Evolutionary conservation across 1,284 basidiomycete genomes (phyloP), one percentile per base, ranked within the genome.

Genomic region (Cutaneotrichosporon spelunceum): DNA sequence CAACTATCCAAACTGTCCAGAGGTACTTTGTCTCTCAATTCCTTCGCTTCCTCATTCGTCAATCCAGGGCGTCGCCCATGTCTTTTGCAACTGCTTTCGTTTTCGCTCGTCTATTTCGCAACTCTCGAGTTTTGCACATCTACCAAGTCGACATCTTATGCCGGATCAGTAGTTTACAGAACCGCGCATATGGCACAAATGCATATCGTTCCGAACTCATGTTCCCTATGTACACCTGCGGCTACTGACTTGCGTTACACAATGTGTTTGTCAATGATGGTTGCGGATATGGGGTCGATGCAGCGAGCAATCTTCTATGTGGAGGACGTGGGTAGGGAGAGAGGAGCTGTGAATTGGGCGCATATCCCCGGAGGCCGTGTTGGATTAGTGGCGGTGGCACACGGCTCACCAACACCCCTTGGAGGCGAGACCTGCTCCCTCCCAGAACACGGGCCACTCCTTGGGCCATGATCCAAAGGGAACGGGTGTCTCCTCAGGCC

Each of bases 371-470:
- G 2, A 8, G 19, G 39, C 39, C 19, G 39, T 42, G 30, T 13
- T 19, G 45, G 45, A 10, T 2, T 2, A 9, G 39, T 8, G 39
- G 39, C 7, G 39, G 39, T n/a, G 19, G 39, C 27, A 27, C 48
- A 34, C n/a, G n/a, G 50, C 29, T 23, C 26, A 57, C 56, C 56
- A 57, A 33, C 47, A 49, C n/a, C 45, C 45, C 23, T 49, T 34
- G 13, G 56, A 23, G 11, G 57, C 57, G n/a, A 61, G 57, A 6
- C 63, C 62, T 5, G 63, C 66, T 11, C 66, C 66, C 49, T 67
- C 66, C 66, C 66, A 67, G 61, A 59, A 64, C n/a, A 64, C 49
- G 19, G 66, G 66, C 62, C 63, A 67, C 34, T 67, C 62, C 60
- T 62, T 57, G 11, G 58, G 56, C 66, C 66, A 67, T 13, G 57